Evolutionary conservation across 495 filamentous ascomycete species (phyloP).

Genomic region (Darksidea phi): DNA sequence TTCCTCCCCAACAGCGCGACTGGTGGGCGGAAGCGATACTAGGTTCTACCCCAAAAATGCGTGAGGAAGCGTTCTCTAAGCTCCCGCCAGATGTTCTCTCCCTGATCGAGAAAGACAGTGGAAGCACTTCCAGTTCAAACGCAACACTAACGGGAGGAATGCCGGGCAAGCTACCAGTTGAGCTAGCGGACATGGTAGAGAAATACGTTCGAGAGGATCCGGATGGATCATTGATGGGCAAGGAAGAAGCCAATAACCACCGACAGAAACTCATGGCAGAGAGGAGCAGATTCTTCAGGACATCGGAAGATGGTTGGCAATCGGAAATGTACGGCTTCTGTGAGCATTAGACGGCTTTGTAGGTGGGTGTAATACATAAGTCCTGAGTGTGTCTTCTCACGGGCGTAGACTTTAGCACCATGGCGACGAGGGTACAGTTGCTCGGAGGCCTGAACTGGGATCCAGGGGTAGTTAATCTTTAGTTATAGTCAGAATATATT

Average conservation of each 20-base stretch:
- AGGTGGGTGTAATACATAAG: too few species aligned
- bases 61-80: constrained; percentile 8
- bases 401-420: too few species aligned
- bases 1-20: constrained; percentile 33
- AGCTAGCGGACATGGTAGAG: constrained; percentile 26
- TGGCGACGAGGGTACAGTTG: too few species aligned
- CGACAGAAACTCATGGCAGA: constrained; percentile 53
- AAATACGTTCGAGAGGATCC: constrained; percentile 8
- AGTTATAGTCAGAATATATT: too few species aligned
- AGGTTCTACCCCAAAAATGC: constrained; percentile 6
- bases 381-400: too few species aligned
- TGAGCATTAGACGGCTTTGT: constrained; percentile 20
- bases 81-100: constrained; percentile 18
- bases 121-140: too few species aligned
- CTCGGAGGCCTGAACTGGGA: too few species aligned
- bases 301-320: constrained; percentile 16
- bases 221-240: constrained; percentile 38
- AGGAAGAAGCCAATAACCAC: constrained; percentile 49
- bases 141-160: not conserved
- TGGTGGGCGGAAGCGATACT: constrained; percentile 36
- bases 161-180: constrained; percentile 5
- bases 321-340: constrained; percentile 20
- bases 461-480: too few species aligned
- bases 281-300: constrained; percentile 36
- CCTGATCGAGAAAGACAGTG: constrained; percentile 22